Evolutionary conservation across 2,329 filamentous ascomycete genomes (phyloP), one percentile per base, ranked within the genome.

Genomic region (Diaporthe aspalathi): DNA sequence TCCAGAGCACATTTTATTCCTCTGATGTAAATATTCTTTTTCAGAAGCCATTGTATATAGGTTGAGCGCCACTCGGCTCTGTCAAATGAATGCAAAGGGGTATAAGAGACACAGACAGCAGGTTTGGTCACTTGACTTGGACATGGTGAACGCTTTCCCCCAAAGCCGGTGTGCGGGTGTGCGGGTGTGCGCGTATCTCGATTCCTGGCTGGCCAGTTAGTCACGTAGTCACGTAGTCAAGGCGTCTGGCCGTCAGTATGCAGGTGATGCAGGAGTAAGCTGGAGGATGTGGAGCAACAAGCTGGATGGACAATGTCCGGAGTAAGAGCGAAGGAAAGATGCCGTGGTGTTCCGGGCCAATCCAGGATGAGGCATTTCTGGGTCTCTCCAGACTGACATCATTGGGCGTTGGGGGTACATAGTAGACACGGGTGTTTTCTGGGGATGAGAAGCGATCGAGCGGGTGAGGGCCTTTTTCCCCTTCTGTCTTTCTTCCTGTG

Each of bases 241-340:
- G n/a, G n/a, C n/a, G 11, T 47, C 24, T 43, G 56, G 20, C 56
- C 56, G 45, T 63, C 57, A 22, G 27, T 24, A 47, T 47, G 57
- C 43, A 35, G 27, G 38, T n/a, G n/a, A n/a, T n/a, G n/a, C 24
- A 22, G 57, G n/a, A 24, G 54, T 60, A 52, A 67, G 56, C 68
- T 49, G 47, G 69, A 63, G 62, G 47, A 53, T 17, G 53, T 60
- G 63, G 45, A 43, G 63, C 7, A n/a, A n/a, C 53, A 40, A n/a
- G 53, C 60, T 47, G 57, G 52, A 50, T 22, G 68, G 62, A 70
- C 38, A 72, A 72, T 65, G 56, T 69, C 70, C 70, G 70, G 66
- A 69, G 56, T 65, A 69, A 65, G 70, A 69, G 70, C 70, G 70
- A 72, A 70, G 71, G 38, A 24, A 62, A 67, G 65, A 70, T 40